Evolutionary conservation across 129 eudicot genomes (phyloP).

Genomic region (Flaveria brownii): DNA sequence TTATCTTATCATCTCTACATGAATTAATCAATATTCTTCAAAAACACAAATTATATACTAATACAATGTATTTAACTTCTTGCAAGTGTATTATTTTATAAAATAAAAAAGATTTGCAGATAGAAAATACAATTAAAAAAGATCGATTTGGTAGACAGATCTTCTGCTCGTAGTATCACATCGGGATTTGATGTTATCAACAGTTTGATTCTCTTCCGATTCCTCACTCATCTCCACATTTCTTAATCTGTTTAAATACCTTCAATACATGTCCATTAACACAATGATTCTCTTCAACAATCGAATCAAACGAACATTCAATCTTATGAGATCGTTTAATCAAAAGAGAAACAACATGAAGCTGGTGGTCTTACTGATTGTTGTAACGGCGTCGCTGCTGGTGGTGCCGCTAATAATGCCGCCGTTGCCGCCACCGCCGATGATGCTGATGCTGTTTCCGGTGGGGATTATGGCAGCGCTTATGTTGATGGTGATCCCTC

Average conservation of each 20-base stretch:
- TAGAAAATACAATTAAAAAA: neutral
- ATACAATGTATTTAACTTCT: neutral
- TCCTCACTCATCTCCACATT: constrained; percentile 1
- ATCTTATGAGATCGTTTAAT: neutral
- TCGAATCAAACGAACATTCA: neutral
- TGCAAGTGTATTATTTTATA: constrained; percentile 2
- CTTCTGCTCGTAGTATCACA: constrained; percentile 35
- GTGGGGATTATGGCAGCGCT: constrained; percentile 59
- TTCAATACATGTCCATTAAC: neutral
- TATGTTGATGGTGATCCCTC: constrained; percentile 51
- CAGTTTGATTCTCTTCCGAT: constrained; percentile 32
- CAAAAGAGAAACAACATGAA: constrained; percentile 21
- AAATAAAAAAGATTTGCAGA: constrained; percentile 16
- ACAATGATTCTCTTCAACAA: neutral
- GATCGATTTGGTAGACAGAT: constrained; percentile 40
- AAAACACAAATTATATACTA: neutral
- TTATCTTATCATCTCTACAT: neutral
- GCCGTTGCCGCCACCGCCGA: constrained; percentile 64
- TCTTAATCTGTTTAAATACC: constrained; percentile 13
- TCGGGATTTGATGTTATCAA: constrained; percentile 38
- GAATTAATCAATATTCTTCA: too few species aligned
- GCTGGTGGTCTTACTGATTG: constrained; percentile 31
- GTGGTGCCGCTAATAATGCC: constrained; percentile 56
- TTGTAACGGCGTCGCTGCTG: constrained; percentile 44
- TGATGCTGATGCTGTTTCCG: constrained; percentile 58